A percentile compares a stretch with the other conserved stretches of the same genome.
Conservation (phyloP, 2,329 filamentous ascomycete genomes). For the Aureobasidium sp. region DNA sequence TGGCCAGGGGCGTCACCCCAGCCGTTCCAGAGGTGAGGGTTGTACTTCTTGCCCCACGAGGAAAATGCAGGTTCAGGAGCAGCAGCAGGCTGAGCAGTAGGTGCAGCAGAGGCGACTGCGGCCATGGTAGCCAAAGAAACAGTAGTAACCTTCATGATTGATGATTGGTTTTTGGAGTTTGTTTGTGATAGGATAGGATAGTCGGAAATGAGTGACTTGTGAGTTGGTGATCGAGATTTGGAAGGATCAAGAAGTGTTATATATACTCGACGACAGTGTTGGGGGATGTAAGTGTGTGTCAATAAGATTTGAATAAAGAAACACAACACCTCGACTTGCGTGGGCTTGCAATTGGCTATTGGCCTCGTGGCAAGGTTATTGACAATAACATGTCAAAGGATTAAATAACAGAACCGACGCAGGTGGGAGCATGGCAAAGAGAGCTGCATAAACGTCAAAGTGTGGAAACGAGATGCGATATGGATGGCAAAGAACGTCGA, state of each 20-base stretch:
- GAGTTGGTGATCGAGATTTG: conserved; percentile 15
- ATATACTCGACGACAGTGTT: neutral
- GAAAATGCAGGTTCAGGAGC: conserved; percentile 14
- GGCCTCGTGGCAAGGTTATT: neutral
- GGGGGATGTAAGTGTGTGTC: conserved; percentile 12
- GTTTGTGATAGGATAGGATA: conserved; percentile 4
- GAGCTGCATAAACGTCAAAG: neutral
- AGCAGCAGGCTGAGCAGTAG: conserved; percentile 18
- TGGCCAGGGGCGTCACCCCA: conserved; percentile 7
- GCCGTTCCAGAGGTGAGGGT: conserved; percentile 10
- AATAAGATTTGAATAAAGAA: conserved; percentile 13
- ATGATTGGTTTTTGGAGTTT: conserved; percentile 34
- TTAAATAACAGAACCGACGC: neutral
- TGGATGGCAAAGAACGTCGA: neutral
- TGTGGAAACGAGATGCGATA: neutral
- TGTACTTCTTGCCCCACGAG: conserved; percentile 10
- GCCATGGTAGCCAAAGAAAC: conserved; percentile 8
- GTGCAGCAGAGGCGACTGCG: conserved; percentile 17
- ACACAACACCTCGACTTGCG: conserved; percentile 2
- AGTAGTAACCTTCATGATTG: conserved; percentile 27
- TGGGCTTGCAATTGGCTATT: neutral
- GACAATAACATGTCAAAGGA: conserved; percentile 6
- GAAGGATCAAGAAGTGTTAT: conserved; percentile 13
- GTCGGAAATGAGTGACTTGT: conserved; percentile 20
- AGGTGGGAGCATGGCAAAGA: neutral